phyloP scores from a whole-genome alignment of 2,329 filamentous ascomycete species.

The Cercospora nicotianae region DNA sequence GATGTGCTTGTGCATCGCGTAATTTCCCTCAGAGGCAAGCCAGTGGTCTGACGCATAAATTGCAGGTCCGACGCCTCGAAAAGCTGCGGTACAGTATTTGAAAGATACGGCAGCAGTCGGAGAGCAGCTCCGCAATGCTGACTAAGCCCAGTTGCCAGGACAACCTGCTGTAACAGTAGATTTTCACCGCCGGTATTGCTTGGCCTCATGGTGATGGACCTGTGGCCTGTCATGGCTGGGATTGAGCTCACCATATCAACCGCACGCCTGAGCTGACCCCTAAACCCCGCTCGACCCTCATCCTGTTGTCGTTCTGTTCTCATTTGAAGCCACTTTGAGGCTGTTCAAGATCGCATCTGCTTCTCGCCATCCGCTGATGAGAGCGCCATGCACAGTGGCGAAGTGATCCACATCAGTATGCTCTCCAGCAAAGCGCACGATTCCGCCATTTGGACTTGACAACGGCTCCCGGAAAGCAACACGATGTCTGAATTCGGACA shows the following conservation, averaged over 20 bases:
- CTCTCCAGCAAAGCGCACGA: slow-evolving; percentile 32
- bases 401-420: slow-evolving; percentile 33
- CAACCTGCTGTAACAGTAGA: not conserved
- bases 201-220: not conserved
- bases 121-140: not conserved
- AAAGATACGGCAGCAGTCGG: not conserved
- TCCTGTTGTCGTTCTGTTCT: not conserved
- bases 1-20: not conserved
- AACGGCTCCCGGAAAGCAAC: slow-evolving; percentile 25
- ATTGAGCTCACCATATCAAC: not conserved
- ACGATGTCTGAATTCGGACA: slow-evolving; percentile 26
- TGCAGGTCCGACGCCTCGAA: not conserved
- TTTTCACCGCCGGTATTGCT: not conserved
- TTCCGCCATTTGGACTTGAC: slow-evolving; percentile 11
- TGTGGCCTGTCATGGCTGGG: not conserved
- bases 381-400: slow-evolving; percentile 33
- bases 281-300: not conserved
- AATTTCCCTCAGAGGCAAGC: not conserved
- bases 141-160: not conserved
- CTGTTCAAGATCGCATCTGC: slow-evolving; percentile 23
- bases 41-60: not conserved
- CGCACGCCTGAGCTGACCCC: not conserved
- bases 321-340: slow-evolving; percentile 9
- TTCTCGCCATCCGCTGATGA: slow-evolving; percentile 32
- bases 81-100: not conserved